A percentile compares a stretch with the other conserved stretches of the same genome.
These are phyloP conservation scores for Trichoderma sp. DNA, from an alignment of 2,329 filamentous ascomycete genomes.

Conservation along the genomic window DNA sequence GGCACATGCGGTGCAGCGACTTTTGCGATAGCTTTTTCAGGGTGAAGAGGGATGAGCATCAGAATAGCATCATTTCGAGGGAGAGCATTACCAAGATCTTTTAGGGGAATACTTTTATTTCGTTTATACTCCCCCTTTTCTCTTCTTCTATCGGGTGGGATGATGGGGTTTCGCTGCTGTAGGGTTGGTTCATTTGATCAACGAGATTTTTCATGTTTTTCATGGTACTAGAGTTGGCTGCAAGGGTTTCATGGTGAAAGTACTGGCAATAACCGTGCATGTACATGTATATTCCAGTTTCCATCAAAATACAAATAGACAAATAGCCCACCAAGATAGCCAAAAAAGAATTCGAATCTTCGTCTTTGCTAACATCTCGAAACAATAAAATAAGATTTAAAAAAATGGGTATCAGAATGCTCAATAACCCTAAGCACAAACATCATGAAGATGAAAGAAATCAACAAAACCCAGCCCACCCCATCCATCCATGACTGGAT, in stretches of 20 bases:
- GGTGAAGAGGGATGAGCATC: slow-evolving; percentile 75
- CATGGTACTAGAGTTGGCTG: neutral
- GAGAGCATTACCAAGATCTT: slow-evolving; percentile 55
- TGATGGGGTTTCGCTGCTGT: neutral
- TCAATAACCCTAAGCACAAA: slow-evolving; percentile 29
- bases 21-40: slow-evolving; percentile 92
- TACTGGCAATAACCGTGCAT: neutral
- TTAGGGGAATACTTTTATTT: slow-evolving; percentile 20
- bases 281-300: neutral
- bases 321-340: neutral
- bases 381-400: neutral
- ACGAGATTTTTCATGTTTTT: neutral
- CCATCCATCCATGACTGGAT: neutral
- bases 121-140: neutral
- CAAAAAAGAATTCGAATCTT: slow-evolving; percentile 16
- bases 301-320: neutral
- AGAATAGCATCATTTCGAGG: slow-evolving; percentile 82
- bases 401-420: slow-evolving; percentile 36
- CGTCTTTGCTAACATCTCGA: neutral
- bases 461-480: neutral
- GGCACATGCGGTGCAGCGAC: slow-evolving; percentile 89
- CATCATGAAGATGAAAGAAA: slow-evolving; percentile 20
- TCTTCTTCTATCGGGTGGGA: neutral
- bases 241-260: neutral
- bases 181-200: neutral